These are phyloP conservation scores for Candida maltosa DNA, from an alignment of 805 yeast species.

Conservation along the genomic window DNA sequence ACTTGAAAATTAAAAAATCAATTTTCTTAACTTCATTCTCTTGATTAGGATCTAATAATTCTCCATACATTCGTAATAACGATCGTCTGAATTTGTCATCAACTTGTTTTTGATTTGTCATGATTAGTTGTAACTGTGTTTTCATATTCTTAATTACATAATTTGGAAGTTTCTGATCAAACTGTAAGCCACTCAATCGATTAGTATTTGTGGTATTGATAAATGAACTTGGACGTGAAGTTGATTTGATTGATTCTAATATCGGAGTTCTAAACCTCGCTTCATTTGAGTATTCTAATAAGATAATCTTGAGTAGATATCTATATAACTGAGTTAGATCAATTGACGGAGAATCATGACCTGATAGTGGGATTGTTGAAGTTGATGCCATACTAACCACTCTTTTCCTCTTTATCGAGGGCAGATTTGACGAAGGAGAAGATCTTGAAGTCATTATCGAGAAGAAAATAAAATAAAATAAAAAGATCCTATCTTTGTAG, in stretches of 20 bases:
- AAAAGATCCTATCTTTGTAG: too few relatives aligned
- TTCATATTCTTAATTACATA: slow-evolving; percentile 38
- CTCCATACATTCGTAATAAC: slow-evolving; percentile 61
- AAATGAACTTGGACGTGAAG: background rate
- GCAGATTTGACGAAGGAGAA: too few relatives aligned
- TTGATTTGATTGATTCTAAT: slow-evolving; percentile 4
- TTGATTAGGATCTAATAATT: slow-evolving; percentile 47
- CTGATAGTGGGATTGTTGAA: too few relatives aligned
- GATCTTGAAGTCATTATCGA: too few relatives aligned
- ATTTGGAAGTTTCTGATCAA: slow-evolving; percentile 34
- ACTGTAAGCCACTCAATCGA: slow-evolving; percentile 5
- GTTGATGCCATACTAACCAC: too few relatives aligned
- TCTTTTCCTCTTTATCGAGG: too few relatives aligned
- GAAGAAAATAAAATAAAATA: too few relatives aligned
- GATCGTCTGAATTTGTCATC: slow-evolving; percentile 56
- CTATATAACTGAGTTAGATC: slow-evolving; percentile 40
- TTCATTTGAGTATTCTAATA: slow-evolving; percentile 61
- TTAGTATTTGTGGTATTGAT: slow-evolving; percentile 2
- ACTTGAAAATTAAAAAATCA: slow-evolving; percentile 49
- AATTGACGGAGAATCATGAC: too few relatives aligned
- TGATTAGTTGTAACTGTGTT: slow-evolving; percentile 39
- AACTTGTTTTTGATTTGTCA: slow-evolving; percentile 38
- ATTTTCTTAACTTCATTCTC: slow-evolving; percentile 27
- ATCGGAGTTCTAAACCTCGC: slow-evolving; percentile 51
- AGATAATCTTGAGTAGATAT: slow-evolving; percentile 49